Evolutionary conservation across 2,329 filamentous ascomycete genomes (phyloP).

Genomic region (Alternaria metachromatica): DNA sequence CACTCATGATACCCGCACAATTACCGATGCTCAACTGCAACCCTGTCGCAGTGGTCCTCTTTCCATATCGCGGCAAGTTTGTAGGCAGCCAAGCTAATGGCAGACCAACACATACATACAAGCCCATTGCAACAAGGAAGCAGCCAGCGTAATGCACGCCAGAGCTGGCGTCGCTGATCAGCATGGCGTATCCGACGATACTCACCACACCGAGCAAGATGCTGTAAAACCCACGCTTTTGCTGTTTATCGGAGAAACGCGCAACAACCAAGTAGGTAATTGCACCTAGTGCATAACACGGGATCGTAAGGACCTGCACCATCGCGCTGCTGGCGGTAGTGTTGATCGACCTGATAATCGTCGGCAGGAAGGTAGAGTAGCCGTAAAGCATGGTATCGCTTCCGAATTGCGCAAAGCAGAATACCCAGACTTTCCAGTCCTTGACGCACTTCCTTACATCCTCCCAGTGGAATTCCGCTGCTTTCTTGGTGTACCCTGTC

Average conservation of each 20-base stretch:
- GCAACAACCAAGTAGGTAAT: conserved; percentile 71
- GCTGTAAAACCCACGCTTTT: conserved; percentile 70
- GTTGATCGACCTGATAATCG: conserved; percentile 75
- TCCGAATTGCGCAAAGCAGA: conserved; percentile 74
- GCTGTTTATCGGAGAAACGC: conserved; percentile 70
- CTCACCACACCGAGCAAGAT: conserved; percentile 68
- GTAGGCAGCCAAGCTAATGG: conserved; percentile 67
- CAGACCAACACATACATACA: conserved; percentile 68
- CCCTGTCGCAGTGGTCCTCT: conserved; percentile 74
- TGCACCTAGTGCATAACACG: conserved; percentile 77
- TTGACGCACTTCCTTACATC: conserved; percentile 72
- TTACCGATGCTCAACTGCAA: conserved; percentile 76
- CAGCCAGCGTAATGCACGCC: conserved; percentile 78
- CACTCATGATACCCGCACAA: conserved; percentile 73
- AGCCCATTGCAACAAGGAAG: conserved; percentile 74
- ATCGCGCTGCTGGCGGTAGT: conserved; percentile 65
- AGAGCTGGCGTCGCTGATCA: conserved; percentile 66
- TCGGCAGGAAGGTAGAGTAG: conserved; percentile 78
- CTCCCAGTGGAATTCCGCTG: conserved; percentile 62
- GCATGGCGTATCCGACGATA: conserved; percentile 71
- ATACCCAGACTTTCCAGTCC: conserved; percentile 79
- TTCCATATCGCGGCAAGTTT: conserved; percentile 77
- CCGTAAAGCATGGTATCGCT: conserved; percentile 80
- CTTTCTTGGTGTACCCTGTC: conserved; percentile 55
- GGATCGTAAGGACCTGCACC: conserved; percentile 78